Base-by-base conservation (phyloP, 768 basidiomycete genomes). In the Lentinula sp. region DNA sequence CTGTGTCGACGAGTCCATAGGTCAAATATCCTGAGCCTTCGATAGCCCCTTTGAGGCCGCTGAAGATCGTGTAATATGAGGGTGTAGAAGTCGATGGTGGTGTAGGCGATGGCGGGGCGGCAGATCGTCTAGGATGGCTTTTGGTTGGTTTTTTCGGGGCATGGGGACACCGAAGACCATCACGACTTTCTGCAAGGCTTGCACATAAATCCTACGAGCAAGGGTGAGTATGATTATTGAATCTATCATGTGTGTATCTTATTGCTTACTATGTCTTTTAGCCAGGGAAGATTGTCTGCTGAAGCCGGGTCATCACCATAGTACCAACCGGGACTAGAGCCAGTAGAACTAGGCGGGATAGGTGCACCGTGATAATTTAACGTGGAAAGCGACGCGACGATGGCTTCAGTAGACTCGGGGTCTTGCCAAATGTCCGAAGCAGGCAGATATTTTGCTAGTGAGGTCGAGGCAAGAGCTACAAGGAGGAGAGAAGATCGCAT, bases 261-360 rank as follows among this genome's bases (percentile, higher is more conserved):
- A 8, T 39, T 34, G 46, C 57, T 43, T 16, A 40, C 55, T 3
- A 10, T 6, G 46, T 56, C 52, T n/a, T 62, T 62, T 46, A 62
- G 34, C 48, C 39, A 59, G 6, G 46, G 57, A 37, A 60, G 15
- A 4, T 18, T 13, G 18, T 23, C 35, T 35, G 21, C 61, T n/a
- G 51, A 52, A 31, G 40, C 43, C 18, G 57, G 61, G 16, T 61
- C 31, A 21, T 63, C 40, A 16, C 76, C 76, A 59, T 71, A 75
- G 66, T 77, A 76, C 76, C 76, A 77, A 28, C 76, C 75, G 32
- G 75, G 75, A 11, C 63, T 51, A 50, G 67, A 60, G 7, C 68
- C 71, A 8, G 32, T 16, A 48, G 66, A 34, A 74, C 73, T 74
- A 37, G 75, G 76, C 9, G 73, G 70, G 21, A 69, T 64, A 0